Percentiles rank a stretch among this genome's conserved stretches.
Evolutionary conservation across 2,329 filamentous ascomycete species (phyloP).

Genomic region (Aureobasidium vineae): DNA sequence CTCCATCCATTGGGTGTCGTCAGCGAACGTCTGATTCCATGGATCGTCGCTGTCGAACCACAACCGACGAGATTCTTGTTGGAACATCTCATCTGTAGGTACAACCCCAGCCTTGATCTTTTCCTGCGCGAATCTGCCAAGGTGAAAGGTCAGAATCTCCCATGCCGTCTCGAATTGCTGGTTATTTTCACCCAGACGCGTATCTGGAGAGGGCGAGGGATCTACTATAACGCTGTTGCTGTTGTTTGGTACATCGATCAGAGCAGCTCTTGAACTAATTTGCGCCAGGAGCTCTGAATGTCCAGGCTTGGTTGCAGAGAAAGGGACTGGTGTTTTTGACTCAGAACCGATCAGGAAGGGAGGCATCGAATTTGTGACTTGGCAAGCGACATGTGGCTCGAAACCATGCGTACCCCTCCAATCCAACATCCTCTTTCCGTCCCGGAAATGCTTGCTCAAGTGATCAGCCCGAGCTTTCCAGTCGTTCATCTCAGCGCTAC

Average conservation of each 20-base stretch:
- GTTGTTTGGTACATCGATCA: not conserved
- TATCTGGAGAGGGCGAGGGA: slow-evolving; percentile 7
- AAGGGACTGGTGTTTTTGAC: slow-evolving; percentile 14
- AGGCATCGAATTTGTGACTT: slow-evolving; percentile 53
- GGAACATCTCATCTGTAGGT: slow-evolving; percentile 27
- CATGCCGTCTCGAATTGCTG: slow-evolving; percentile 43
- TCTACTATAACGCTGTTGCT: not conserved
- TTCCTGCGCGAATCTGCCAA: slow-evolving; percentile 25
- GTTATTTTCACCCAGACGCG: not conserved
- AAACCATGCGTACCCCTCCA: slow-evolving; percentile 58
- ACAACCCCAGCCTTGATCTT: slow-evolving; percentile 17
- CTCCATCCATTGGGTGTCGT: slow-evolving; percentile 26
- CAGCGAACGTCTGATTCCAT: slow-evolving; percentile 27
- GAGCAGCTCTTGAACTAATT: slow-evolving; percentile 10
- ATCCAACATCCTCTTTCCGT: slow-evolving; percentile 52
- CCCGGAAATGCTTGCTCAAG: slow-evolving; percentile 55
- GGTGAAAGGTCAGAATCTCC: slow-evolving; percentile 23
- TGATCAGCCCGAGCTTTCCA: slow-evolving; percentile 56
- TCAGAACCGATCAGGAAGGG: slow-evolving; percentile 49
- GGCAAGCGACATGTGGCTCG: slow-evolving; percentile 47
- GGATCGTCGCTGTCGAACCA: slow-evolving; percentile 26
- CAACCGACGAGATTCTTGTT: slow-evolving; percentile 26
- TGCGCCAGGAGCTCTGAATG: slow-evolving; percentile 17
- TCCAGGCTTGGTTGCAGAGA: slow-evolving; percentile 20
- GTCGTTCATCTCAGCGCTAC: slow-evolving; percentile 46